Conservation (phyloP, 352 stramenopile genomes). For the Phytophthora fragariaefolia region DNA sequence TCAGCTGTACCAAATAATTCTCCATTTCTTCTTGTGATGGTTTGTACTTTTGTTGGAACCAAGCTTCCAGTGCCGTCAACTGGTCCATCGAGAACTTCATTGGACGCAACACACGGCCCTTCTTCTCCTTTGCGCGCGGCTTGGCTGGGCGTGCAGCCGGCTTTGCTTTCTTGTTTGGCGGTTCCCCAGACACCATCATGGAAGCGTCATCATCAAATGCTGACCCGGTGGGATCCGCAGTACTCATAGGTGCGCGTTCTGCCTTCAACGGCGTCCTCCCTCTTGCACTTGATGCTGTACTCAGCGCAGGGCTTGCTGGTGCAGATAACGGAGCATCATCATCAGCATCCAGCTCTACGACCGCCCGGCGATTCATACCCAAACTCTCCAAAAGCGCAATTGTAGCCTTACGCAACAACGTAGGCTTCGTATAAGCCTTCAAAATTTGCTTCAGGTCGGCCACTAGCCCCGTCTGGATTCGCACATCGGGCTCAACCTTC, state of each 20-base stretch:
- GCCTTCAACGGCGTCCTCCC: slow-evolving; percentile 20
- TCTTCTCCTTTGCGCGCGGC: slow-evolving; percentile 65
- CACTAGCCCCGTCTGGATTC: slow-evolving; percentile 73
- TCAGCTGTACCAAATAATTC: slow-evolving; percentile 70
- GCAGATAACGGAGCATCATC: slow-evolving; percentile 46
- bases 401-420: slow-evolving; percentile 72
- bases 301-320: slow-evolving; percentile 34
- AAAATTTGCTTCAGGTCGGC: slow-evolving; percentile 82
- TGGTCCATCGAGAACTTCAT: slow-evolving; percentile 91
- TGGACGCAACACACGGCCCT: slow-evolving; percentile 67
- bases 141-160: slow-evolving; percentile 27
- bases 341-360: slow-evolving; percentile 51
- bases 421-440: slow-evolving; percentile 81
- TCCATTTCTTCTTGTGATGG: slow-evolving; percentile 84
- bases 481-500: slow-evolving; percentile 75
- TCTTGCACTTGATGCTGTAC: slow-evolving; percentile 40
- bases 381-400: slow-evolving; percentile 75
- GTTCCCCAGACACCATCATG: slow-evolving; percentile 31
- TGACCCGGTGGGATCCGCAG: slow-evolving; percentile 22
- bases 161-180: slow-evolving; percentile 44
- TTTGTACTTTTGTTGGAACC: slow-evolving; percentile 91
- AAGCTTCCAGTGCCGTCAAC: slow-evolving; percentile 76
- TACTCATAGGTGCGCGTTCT: slow-evolving; percentile 20
- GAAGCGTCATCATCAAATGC: slow-evolving; percentile 33
- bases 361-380: slow-evolving; percentile 66